Base-by-base conservation (phyloP, 2,329 filamentous ascomycete genomes). In the Fusarium oxysporum region DNA sequence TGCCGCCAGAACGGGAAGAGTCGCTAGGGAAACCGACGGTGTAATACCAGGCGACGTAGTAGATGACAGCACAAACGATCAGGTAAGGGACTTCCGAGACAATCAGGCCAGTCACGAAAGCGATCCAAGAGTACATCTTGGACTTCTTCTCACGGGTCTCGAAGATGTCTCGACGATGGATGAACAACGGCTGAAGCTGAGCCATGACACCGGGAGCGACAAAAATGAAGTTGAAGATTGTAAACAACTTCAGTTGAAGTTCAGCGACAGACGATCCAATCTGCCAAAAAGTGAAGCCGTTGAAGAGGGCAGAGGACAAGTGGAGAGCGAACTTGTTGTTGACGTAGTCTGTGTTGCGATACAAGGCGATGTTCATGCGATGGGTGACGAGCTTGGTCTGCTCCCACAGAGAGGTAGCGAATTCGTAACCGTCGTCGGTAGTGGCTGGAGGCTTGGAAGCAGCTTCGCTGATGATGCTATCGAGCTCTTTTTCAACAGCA, bases 321-420 rank as follows among this genome's bases (percentile, higher is more conserved):
- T 91, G 89, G 3, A 91, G 81, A 0, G 83, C 80, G 3, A 92
- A 79, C 80, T 92, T 92, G 83, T 89, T 92, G 78, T 89, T 88
- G 62, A 91, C 80, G 71, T 93, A 93, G 58, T 91, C 89, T 1
- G 85, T 87, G 78, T 93, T 93, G 62, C 92, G 87, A 82, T 85
- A 94, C 9, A 93, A 83, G 0, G 91, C 85, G 0, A 88, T 77
- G 72, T 90, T 90, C 81, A 86, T 88, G 33, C 93, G 92, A 7
- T 87, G 80, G 13, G 89, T 87, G 47, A 93, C 92, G 59, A 92
- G 85, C 72, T 85, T 88, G 45, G 91, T 82, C 79, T 96, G 93
- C 37, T 87, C 81, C 73, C 78, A 82, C 70, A 95, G 88, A 0
- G 92, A 86, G 11, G 90, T 91, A 1, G 93, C 93, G 71, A 95